Percentiles rank a stretch among this genome's conserved stretches.
Conservation (phyloP, 768 basidiomycete species). For the Candolleomyces efflorescens region DNA sequence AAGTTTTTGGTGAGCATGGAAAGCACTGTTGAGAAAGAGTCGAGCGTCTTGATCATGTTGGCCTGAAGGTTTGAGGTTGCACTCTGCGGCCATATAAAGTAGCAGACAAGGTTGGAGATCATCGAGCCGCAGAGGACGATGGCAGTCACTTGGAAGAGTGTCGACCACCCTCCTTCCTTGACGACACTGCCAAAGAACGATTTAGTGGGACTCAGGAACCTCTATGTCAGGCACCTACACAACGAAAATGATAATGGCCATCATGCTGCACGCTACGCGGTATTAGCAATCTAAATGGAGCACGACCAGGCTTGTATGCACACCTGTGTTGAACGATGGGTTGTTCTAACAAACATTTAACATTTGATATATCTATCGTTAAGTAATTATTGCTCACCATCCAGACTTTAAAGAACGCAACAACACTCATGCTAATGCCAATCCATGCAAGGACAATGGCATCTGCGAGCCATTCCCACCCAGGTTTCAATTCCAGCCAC, state of each 20-base stretch:
- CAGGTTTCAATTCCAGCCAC: slow-evolving; percentile 68
- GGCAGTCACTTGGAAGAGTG: slow-evolving; percentile 67
- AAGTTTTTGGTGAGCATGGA: slow-evolving; percentile 81
- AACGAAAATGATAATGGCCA: slow-evolving; percentile 75
- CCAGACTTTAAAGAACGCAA: slow-evolving; percentile 93
- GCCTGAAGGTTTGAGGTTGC: slow-evolving; percentile 79
- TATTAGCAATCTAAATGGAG: neutral
- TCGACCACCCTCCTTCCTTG: slow-evolving; percentile 82
- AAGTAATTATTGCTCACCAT: slow-evolving; percentile 43
- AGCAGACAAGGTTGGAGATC: slow-evolving; percentile 84
- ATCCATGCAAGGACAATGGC: slow-evolving; percentile 76
- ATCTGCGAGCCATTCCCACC: slow-evolving; percentile 74
- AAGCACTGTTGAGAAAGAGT: slow-evolving; percentile 86
- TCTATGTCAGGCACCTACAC: slow-evolving; percentile 44
- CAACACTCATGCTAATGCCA: slow-evolving; percentile 70
- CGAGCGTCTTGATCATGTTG: slow-evolving; percentile 81
- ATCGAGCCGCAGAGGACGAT: slow-evolving; percentile 74
- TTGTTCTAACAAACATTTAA: slow-evolving; percentile 40
- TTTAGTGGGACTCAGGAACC: neutral
- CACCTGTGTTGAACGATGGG: slow-evolving; percentile 87
- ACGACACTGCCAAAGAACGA: slow-evolving; percentile 51
- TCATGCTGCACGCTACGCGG: slow-evolving; percentile 74
- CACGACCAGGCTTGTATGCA: slow-evolving; percentile 9
- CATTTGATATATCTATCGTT: neutral
- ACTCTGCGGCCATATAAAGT: slow-evolving; percentile 77